Evolutionary conservation across 306 rosid species (phyloP).

Genomic region (Glycine soja): DNA sequence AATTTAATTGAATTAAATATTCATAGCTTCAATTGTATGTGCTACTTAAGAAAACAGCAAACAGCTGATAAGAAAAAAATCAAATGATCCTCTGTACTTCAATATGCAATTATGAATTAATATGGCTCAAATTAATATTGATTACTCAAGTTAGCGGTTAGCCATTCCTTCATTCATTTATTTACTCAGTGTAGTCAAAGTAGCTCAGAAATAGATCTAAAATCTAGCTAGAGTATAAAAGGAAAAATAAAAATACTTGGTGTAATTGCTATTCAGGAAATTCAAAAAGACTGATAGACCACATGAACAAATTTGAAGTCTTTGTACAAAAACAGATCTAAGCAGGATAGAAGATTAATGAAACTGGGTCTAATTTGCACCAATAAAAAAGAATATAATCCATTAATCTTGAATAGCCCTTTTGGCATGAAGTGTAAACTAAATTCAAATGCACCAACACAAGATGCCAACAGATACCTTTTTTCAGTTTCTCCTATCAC

Average conservation of each 20-base stretch:
- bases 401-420: slow-evolving; percentile 21
- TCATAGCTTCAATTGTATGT: slow-evolving; percentile 37
- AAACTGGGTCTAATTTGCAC: neutral
- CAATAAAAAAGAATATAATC: slow-evolving; percentile 23
- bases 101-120: slow-evolving; percentile 38
- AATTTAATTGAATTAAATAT: slow-evolving; percentile 41
- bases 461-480: slow-evolving; percentile 61
- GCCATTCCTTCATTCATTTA: neutral
- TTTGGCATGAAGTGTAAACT: slow-evolving; percentile 37
- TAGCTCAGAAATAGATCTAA: slow-evolving; percentile 33
- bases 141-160: slow-evolving; percentile 19
- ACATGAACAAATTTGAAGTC: neutral
- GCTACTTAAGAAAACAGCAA: slow-evolving; percentile 33
- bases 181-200: slow-evolving; percentile 25
- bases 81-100: slow-evolving; percentile 8
- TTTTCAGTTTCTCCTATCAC: slow-evolving; percentile 89
- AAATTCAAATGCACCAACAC: slow-evolving; percentile 31
- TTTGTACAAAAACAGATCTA: slow-evolving; percentile 26
- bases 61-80: slow-evolving; percentile 19
- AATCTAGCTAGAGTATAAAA: slow-evolving; percentile 11
- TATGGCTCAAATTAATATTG: slow-evolving; percentile 23
- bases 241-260: neutral
- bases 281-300: slow-evolving; percentile 13
- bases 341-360: slow-evolving; percentile 9
- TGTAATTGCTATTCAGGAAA: slow-evolving; percentile 23